Evolutionary conservation across 305 asterid species (phyloP).

Genomic region (Fraxinus paxiana): DNA sequence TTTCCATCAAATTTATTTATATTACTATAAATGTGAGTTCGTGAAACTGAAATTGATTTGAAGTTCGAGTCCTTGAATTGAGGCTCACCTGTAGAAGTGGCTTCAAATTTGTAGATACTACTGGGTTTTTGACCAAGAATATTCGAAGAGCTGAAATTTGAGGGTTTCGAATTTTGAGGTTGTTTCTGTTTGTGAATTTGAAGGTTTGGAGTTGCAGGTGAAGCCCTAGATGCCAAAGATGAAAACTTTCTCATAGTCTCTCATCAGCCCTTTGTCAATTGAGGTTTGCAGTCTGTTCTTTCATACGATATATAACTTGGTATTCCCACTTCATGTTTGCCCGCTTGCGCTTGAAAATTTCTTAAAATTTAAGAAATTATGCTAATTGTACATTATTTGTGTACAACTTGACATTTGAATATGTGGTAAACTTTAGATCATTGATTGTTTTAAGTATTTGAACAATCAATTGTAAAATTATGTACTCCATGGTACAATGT

Average conservation of each 20-base stretch:
- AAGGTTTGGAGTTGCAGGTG: constrained; percentile 33
- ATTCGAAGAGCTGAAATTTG: constrained; percentile 27
- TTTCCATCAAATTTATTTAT: constrained; percentile 22
- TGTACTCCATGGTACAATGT: too few species aligned
- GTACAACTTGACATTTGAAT: too few species aligned
- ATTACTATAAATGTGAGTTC: constrained; percentile 23
- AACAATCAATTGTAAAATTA: too few species aligned
- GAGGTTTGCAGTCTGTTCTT: constrained; percentile 16
- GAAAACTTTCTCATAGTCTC: constrained; percentile 58
- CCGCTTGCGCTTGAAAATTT: not conserved
- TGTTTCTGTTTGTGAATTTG: constrained; percentile 14
- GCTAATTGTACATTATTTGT: not conserved
- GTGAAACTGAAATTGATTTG: constrained; percentile 33
- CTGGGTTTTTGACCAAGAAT: constrained; percentile 24
- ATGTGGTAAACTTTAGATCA: too few species aligned
- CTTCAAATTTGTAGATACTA: not conserved
- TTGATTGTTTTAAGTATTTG: too few species aligned
- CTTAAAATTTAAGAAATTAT: not conserved
- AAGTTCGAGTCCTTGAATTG: constrained; percentile 32
- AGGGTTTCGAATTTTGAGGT: constrained; percentile 25
- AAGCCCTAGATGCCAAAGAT: constrained; percentile 58
- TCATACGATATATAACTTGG: not conserved
- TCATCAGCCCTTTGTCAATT: constrained; percentile 21
- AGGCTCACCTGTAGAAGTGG: constrained; percentile 43
- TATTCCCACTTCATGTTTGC: not conserved